Conservation (phyloP, 139 green algal genomes). For the Chlamydomonas eustigma region DNA sequence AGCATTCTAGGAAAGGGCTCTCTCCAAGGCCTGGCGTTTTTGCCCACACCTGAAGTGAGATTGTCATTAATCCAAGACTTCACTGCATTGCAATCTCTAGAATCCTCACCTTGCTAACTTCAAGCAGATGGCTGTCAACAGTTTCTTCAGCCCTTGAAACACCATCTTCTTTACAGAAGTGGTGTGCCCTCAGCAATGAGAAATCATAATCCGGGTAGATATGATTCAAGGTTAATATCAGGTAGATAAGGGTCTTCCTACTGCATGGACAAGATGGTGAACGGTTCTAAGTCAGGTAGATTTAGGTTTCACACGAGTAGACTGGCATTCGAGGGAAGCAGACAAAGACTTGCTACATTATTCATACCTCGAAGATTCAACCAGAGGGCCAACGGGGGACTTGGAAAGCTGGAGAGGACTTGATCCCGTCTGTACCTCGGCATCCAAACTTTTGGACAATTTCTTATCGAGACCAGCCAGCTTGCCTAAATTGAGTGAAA, state of each 20-base stretch:
- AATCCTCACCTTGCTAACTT: conserved; percentile 69
- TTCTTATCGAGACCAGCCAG: conserved; percentile 97
- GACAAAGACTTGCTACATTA: too few relatives aligned
- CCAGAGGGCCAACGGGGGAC: conserved; percentile 84
- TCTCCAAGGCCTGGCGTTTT: conserved; percentile 71
- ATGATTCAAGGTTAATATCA: conserved; percentile 98
- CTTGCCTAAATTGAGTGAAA: conserved; percentile 82
- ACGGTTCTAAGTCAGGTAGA: background rate
- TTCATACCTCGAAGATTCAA: conserved; percentile 59
- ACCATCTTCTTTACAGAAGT: conserved; percentile 88
- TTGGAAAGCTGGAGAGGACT: conserved; percentile 69
- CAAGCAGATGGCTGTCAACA: conserved; percentile 82
- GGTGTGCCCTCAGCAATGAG: conserved; percentile 78
- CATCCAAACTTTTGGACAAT: conserved; percentile 85
- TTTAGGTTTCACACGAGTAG: background rate
- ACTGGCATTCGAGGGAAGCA: too few relatives aligned
- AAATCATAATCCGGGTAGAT: conserved; percentile 98
- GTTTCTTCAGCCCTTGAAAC: conserved; percentile 69
- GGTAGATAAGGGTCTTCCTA: conserved; percentile 95
- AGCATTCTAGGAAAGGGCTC: conserved; percentile 74
- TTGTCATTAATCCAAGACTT: too few relatives aligned
- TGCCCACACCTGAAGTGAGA: conserved; percentile 93
- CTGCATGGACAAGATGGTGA: too few relatives aligned
- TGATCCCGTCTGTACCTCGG: conserved; percentile 72
- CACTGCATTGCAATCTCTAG: background rate